Conservation (phyloP, 1,284 basidiomycete genomes). For the Fomes fomentarius region DNA sequence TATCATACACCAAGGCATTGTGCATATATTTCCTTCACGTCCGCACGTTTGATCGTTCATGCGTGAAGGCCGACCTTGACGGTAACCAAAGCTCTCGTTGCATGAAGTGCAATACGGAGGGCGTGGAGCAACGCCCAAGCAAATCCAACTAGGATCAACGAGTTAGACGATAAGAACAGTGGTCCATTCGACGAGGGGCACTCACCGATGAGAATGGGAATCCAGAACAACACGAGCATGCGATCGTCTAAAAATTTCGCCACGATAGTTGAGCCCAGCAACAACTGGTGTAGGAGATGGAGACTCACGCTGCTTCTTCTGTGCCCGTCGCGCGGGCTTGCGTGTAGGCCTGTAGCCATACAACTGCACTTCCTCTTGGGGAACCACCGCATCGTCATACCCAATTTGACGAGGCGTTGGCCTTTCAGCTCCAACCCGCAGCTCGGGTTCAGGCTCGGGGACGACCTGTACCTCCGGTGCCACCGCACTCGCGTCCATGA, state of each 20-base stretch:
- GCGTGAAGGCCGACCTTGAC: constrained; percentile 46
- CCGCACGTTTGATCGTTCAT: constrained; percentile 30
- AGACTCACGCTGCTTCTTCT: constrained; percentile 77
- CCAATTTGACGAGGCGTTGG: constrained; percentile 41
- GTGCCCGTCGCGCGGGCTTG: constrained; percentile 53
- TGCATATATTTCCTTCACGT: not conserved
- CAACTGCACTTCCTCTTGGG: constrained; percentile 68
- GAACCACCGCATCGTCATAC: constrained; percentile 53
- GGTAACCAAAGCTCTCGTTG: constrained; percentile 53
- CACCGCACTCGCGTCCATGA: no score
- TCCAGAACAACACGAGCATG: constrained; percentile 94
- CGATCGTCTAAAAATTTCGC: constrained; percentile 83
- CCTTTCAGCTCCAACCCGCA: constrained; percentile 5
- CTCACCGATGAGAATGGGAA: constrained; percentile 85
- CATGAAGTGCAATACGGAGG: constrained; percentile 57
- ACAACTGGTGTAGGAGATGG: no score
- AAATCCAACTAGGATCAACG: constrained; percentile 55
- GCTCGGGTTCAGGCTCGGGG: not conserved
- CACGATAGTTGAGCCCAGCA: no score
- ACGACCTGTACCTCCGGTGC: no score
- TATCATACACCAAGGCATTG: constrained; percentile 16
- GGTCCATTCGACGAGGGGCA: constrained; percentile 25
- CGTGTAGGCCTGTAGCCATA: constrained; percentile 64
- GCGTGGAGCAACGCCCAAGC: constrained; percentile 67
- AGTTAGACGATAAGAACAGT: constrained; percentile 6